Evolutionary conservation across 352 stramenopile genomes (phyloP).

Genomic region (Phytopythium mirpurense): DNA sequence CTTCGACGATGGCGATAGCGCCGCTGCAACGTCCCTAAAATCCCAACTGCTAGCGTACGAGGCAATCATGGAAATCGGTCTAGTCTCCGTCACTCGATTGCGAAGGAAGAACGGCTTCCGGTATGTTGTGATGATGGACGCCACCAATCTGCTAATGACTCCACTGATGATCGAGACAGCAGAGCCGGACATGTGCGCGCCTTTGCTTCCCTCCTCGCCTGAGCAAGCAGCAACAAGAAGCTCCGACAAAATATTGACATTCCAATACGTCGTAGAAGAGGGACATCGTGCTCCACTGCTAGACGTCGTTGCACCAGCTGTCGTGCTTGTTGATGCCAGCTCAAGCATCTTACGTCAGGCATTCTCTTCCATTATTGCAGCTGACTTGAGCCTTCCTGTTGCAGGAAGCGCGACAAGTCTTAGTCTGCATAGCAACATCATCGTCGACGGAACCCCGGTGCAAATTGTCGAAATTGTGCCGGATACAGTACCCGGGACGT

Average conservation of each 20-base stretch:
- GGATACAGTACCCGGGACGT: constrained; percentile 40
- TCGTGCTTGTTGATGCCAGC: constrained; percentile 18
- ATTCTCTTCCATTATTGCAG: constrained; percentile 22
- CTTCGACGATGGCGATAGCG: constrained; percentile 40
- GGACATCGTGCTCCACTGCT: constrained; percentile 26
- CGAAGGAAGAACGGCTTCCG: constrained; percentile 52
- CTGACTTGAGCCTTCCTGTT: constrained; percentile 27
- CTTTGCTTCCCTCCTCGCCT: constrained; percentile 36
- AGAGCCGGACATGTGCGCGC: constrained; percentile 48
- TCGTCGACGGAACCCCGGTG: constrained; percentile 40
- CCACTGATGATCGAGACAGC: constrained; percentile 30
- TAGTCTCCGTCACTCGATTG: constrained; percentile 38
- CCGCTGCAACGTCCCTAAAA: constrained; percentile 31
- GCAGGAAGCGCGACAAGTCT: constrained; percentile 18
- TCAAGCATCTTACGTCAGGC: constrained; percentile 30
- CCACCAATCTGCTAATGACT: constrained; percentile 31
- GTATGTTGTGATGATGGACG: constrained; percentile 56
- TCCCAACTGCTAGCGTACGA: constrained; percentile 37
- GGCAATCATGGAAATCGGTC: constrained; percentile 36
- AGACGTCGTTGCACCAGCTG: constrained; percentile 16
- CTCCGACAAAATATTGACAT: constrained; percentile 37
- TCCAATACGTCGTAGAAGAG: constrained; percentile 47
- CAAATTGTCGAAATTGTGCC: constrained; percentile 38
- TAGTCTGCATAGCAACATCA: constrained; percentile 24
- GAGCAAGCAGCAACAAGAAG: constrained; percentile 31